phyloP scores from a whole-genome alignment of 495 filamentous ascomycete species.

The Cryomyces minteri region DNA sequence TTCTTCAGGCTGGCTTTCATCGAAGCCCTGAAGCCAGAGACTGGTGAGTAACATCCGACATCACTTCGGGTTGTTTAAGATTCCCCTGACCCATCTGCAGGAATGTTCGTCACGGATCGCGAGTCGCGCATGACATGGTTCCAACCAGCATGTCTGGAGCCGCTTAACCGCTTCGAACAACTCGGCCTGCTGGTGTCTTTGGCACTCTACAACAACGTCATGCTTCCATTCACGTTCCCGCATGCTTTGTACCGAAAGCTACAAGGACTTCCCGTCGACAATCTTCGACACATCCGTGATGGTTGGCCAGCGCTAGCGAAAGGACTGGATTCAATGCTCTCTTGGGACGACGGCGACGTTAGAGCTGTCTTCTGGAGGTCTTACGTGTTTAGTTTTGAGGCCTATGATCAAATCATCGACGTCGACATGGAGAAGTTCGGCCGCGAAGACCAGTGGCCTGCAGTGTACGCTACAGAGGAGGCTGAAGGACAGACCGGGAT shows the following conservation, averaged over 20 bases:
- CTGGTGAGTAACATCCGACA: constrained; percentile 24
- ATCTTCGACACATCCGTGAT: constrained; percentile 59
- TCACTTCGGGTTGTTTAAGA: not conserved
- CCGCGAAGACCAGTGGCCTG: too few relatives aligned
- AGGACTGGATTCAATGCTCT: constrained; percentile 48
- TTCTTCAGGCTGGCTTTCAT: constrained; percentile 74
- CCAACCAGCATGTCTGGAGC: constrained; percentile 58
- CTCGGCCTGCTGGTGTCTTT: constrained; percentile 73
- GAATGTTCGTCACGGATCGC: constrained; percentile 53
- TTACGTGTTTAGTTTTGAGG: constrained; percentile 69
- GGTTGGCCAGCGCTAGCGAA: constrained; percentile 70
- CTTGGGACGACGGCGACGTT: constrained; percentile 66
- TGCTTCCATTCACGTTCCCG: constrained; percentile 76
- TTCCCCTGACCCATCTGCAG: constrained; percentile 7
- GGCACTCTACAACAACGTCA: constrained; percentile 88
- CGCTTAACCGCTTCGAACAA: constrained; percentile 78
- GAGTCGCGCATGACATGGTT: constrained; percentile 73
- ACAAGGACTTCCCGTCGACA: constrained; percentile 40
- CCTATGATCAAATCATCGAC: constrained; percentile 36
- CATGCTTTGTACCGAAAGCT: constrained; percentile 67
- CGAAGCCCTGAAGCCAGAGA: constrained; percentile 57
- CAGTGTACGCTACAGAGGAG: too few relatives aligned
- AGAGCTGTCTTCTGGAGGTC: constrained; percentile 62
- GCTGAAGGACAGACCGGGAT: too few relatives aligned
- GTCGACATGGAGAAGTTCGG: constrained; percentile 28